These are phyloP conservation scores for Drechslerella coelobrocha DNA, from an alignment of 2,329 filamentous ascomycete species.

Conservation along the genomic window DNA sequence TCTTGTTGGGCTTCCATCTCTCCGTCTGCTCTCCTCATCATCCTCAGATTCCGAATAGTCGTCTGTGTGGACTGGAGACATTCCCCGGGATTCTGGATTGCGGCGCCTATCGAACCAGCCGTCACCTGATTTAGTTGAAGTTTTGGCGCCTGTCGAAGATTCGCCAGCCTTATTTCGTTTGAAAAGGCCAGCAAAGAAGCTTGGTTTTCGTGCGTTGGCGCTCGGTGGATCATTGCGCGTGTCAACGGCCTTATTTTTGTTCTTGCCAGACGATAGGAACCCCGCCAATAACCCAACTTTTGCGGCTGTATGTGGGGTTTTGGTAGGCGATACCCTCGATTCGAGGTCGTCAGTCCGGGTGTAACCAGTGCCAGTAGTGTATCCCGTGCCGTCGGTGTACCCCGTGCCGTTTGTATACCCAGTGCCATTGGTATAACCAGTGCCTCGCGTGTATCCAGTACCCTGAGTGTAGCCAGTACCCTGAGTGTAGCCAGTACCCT, in stretches of 20 bases:
- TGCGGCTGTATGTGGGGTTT: constrained; percentile 27
- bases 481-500: constrained; percentile 25
- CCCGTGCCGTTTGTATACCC: constrained; percentile 36
- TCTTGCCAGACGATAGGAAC: constrained; percentile 30
- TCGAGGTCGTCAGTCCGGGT: constrained; percentile 42
- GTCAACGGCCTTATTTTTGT: constrained; percentile 31
- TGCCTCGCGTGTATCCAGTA: constrained; percentile 33
- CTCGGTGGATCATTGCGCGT: constrained; percentile 26
- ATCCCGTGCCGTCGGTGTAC: constrained; percentile 35
- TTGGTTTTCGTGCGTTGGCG: constrained; percentile 27
- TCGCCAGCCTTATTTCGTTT: constrained; percentile 37
- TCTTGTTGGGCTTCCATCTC: constrained; percentile 31
- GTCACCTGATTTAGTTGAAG: constrained; percentile 19
- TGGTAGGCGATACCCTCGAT: constrained; percentile 32
- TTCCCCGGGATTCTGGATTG: constrained; percentile 35
- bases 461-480: constrained; percentile 36
- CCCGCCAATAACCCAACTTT: constrained; percentile 32
- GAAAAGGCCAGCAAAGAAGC: constrained; percentile 41
- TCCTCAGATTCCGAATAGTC: constrained; percentile 43
- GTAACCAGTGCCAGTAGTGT: constrained; percentile 38
- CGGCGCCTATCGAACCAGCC: constrained; percentile 39
- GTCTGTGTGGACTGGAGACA: constrained; percentile 46
- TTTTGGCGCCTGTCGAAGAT: constrained; percentile 26
- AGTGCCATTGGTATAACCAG: constrained; percentile 40
- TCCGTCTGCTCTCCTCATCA: constrained; percentile 31